These are phyloP conservation scores for Solanum bulbocastanum DNA, from an alignment of 257 asterid species.

Conservation along the genomic window DNA sequence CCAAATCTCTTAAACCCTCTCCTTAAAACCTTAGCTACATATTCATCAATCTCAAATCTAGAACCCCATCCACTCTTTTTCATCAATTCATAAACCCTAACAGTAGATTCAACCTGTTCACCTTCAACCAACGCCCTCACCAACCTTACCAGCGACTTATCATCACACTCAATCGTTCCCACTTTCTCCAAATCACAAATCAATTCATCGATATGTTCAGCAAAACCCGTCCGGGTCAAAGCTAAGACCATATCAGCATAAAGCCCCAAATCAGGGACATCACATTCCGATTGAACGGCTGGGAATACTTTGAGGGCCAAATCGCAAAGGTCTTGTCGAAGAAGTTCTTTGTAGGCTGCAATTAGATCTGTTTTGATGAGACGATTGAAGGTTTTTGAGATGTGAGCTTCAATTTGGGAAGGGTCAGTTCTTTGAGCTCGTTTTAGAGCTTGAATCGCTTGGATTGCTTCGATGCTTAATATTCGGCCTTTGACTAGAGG, in stretches of 20 bases:
- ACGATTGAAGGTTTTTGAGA: conserved; percentile 50
- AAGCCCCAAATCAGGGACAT: conserved; percentile 38
- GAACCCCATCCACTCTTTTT: conserved; percentile 48
- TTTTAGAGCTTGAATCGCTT: conserved; percentile 79
- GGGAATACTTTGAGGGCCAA: conserved; percentile 60
- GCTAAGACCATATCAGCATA: conserved; percentile 53
- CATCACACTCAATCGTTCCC: conserved; percentile 33
- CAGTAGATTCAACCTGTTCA: conserved; percentile 53
- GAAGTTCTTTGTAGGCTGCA: conserved; percentile 73
- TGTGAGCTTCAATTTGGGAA: conserved; percentile 3
- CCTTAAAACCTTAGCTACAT: conserved; percentile 62
- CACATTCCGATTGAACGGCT: conserved; percentile 49
- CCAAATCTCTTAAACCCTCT: conserved; percentile 71
- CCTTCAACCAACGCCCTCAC: conserved; percentile 67
- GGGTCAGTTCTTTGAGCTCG: conserved; percentile 57
- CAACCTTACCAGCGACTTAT: conserved; percentile 51
- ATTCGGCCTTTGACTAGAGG: conserved; percentile 70
- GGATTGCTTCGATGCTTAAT: conserved; percentile 83
- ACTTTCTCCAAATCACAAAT: conserved; percentile 39
- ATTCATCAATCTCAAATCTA: conserved; percentile 43
- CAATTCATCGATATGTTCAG: conserved; percentile 45
- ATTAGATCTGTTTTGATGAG: conserved; percentile 78
- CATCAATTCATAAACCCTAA: conserved; percentile 67
- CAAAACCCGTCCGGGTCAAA: conserved; percentile 42
- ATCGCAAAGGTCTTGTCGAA: conserved; percentile 70